These are phyloP conservation scores for Phycomyces nitens DNA, from an alignment of 192 early-diverging fungal genomes.

Conservation along the genomic window DNA sequence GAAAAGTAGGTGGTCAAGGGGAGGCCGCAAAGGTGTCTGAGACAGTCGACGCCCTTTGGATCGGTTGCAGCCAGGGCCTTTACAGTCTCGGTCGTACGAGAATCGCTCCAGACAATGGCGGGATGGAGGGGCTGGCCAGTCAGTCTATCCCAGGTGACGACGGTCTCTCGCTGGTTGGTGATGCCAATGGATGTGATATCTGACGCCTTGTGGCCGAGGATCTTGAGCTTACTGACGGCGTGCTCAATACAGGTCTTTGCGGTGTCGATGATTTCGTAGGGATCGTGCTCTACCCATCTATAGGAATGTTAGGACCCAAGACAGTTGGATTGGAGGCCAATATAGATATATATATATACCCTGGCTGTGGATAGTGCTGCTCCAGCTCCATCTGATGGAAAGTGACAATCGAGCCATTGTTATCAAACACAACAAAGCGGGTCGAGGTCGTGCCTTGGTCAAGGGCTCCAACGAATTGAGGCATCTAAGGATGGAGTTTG, in stretches of 20 bases:
- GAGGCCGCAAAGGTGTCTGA: slow-evolving; percentile 69
- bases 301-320: background rate
- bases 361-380: slow-evolving; percentile 75
- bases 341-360: slow-evolving; percentile 38
- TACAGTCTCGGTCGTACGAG: slow-evolving; percentile 77
- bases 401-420: slow-evolving; percentile 62
- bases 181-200: slow-evolving; percentile 75
- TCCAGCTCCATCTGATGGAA: slow-evolving; percentile 79
- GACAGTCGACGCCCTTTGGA: slow-evolving; percentile 31
- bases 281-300: slow-evolving; percentile 90
- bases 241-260: slow-evolving; percentile 66
- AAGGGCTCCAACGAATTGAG: slow-evolving; percentile 73
- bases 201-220: slow-evolving; percentile 50
- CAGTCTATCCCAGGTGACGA: slow-evolving; percentile 80
- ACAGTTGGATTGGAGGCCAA: too few species aligned
- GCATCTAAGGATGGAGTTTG: slow-evolving; percentile 38
- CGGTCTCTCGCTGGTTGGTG: slow-evolving; percentile 94
- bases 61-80: slow-evolving; percentile 49
- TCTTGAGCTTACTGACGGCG: slow-evolving; percentile 58
- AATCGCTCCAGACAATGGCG: slow-evolving; percentile 91
- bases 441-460: slow-evolving; percentile 94
- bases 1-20: slow-evolving; percentile 94
- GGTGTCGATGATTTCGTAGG: slow-evolving; percentile 67
- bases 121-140: slow-evolving; percentile 79
- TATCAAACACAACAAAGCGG: slow-evolving; percentile 89